phyloP scores from a whole-genome alignment of 352 stramenopile species.

The Globisporangium canariense region DNA sequence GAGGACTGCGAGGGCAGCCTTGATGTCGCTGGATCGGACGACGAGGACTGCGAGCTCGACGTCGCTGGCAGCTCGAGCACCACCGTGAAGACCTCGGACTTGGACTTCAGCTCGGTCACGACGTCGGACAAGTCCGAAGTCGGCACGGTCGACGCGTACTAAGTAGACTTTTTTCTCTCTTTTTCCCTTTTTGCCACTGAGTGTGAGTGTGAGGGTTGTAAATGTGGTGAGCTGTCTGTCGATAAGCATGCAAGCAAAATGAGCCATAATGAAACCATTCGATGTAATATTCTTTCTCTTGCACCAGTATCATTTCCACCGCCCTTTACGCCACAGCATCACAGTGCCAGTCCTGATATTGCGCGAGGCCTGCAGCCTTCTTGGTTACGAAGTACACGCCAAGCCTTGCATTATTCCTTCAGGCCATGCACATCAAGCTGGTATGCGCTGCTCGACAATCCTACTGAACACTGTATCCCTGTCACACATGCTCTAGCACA shows the following conservation, averaged over 20 bases:
- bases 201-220: conserved; percentile 1
- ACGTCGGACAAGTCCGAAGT: conserved; percentile 13
- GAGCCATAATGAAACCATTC: neutral
- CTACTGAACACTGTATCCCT: neutral
- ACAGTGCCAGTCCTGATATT: no score
- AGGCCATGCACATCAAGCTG: no score
- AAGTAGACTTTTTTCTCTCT: conserved; percentile 12
- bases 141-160: conserved; percentile 27
- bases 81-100: conserved; percentile 25
- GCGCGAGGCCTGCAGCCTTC: no score
- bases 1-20: conserved; percentile 21
- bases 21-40: conserved; percentile 17
- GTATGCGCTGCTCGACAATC: neutral
- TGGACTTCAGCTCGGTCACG: conserved; percentile 29
- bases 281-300: neutral
- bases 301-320: neutral
- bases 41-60: conserved; percentile 25
- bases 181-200: conserved; percentile 22
- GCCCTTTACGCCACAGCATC: neutral
- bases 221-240: conserved; percentile 1
- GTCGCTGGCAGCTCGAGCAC: conserved; percentile 20
- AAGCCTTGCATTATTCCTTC: no score
- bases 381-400: no score
- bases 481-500: neutral
- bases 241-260: neutral